Evolutionary conservation across 1,284 basidiomycete species (phyloP), one percentile per base, ranked within the genome.

Genomic region (Boletus semigastroideus): DNA sequence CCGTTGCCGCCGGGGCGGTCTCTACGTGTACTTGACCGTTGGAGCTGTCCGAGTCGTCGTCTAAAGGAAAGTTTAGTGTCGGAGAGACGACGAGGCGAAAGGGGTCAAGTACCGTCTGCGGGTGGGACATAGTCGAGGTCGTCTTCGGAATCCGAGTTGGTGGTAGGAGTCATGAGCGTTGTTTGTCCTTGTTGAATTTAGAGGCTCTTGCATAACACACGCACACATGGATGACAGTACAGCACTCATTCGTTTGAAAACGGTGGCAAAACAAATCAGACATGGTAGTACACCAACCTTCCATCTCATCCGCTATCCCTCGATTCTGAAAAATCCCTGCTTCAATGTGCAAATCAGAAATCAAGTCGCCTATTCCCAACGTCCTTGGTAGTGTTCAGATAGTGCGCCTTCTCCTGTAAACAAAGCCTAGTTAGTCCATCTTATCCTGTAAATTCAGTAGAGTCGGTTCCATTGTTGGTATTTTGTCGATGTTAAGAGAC

Each of bases 91-190:
- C 2, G 16, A 6, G 22, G 19, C n/a, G n/a, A 1, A 11, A 8
- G 27, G 20, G 5, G 12, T 3, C 2, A 33, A 1, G 25, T 51
- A 79, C 66, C 65, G 19, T 75, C 68, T 22, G 63, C 66, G 16
- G 74, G 73, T 19, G 84, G 86, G n/a, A 83, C 72, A 52, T 86
- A 89, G 62, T 87, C 86, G 11, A 69, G 67, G 56, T 88, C 86
- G 57, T 83, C 78, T 59, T 86, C 85, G 34, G 82, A 84, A 62
- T 87, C 86, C 3, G 78, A 77, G 51, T 64, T 59, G 52, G 51
- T 49, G 54, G 64, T 46, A 10, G 46, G 48, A 57, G 53, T 22
- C 63, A 61, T 63, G 55, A 48, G 37, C 11, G 16, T 52, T 66
- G 49, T 66, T 66, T 66, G 58, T 52, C 33, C 6, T 52, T 66